Evolutionary conservation across 495 filamentous ascomycete genomes (phyloP).

Genomic region (Apodospora peruviana): DNA sequence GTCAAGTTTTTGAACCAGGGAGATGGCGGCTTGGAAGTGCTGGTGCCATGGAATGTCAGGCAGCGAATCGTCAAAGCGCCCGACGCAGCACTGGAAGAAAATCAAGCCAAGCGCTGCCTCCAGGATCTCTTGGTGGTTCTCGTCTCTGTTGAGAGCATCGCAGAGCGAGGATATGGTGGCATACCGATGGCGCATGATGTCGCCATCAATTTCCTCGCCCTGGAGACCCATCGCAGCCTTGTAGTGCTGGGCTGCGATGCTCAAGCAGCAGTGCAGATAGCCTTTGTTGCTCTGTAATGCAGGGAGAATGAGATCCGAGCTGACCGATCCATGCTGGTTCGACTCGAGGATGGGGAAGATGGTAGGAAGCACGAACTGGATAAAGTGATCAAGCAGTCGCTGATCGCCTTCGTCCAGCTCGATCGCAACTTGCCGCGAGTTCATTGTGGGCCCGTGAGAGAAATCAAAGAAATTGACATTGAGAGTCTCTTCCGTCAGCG

Average conservation of each 20-base stretch:
- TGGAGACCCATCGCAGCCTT: slow-evolving; percentile 68
- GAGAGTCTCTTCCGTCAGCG: slow-evolving; percentile 57
- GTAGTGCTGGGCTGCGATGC: slow-evolving; percentile 89
- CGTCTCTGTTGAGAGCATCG: slow-evolving; percentile 72
- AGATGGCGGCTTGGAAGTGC: slow-evolving; percentile 88
- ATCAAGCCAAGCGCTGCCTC: slow-evolving; percentile 95
- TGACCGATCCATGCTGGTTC: slow-evolving; percentile 73
- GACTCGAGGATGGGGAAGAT: slow-evolving; percentile 89
- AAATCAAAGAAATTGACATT: slow-evolving; percentile 77
- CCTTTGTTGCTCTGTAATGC: slow-evolving; percentile 84
- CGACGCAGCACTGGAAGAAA: slow-evolving; percentile 94
- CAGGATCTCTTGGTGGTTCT: slow-evolving; percentile 79
- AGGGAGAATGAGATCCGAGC: slow-evolving; percentile 74
- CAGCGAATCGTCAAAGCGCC: slow-evolving; percentile 74
- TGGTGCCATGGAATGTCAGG: slow-evolving; percentile 96
- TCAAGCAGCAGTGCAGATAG: slow-evolving; percentile 93
- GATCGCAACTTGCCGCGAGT: slow-evolving; percentile 61
- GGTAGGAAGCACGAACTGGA: slow-evolving; percentile 77
- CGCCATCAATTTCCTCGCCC: slow-evolving; percentile 72
- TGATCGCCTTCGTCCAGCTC: slow-evolving; percentile 87
- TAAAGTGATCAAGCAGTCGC: slow-evolving; percentile 84
- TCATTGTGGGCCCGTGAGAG: slow-evolving; percentile 50
- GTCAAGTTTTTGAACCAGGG: slow-evolving; percentile 78
- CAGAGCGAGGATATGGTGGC: slow-evolving; percentile 83
- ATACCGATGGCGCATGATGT: slow-evolving; percentile 91